phyloP scores from a whole-genome alignment of 305 asterid genomes.

The Fraxinus sp. region DNA sequence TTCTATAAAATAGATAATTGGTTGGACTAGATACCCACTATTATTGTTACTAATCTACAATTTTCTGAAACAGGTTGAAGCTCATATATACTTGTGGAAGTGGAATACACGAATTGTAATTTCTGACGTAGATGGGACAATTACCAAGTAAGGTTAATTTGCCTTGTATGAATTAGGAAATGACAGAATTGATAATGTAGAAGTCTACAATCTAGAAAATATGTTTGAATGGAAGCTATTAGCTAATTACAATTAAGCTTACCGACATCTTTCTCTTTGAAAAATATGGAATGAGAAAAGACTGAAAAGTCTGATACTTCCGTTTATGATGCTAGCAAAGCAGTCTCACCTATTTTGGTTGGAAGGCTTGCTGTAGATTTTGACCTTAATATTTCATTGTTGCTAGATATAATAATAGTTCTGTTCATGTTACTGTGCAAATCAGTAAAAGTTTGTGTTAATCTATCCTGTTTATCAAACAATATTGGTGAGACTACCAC shows the following conservation, averaged over 20 bases:
- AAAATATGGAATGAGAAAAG: background rate
- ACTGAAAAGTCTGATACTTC: background rate
- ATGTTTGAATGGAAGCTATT: background rate
- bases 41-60: background rate
- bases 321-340: background rate
- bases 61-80: conserved; percentile 69
- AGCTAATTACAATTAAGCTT: background rate
- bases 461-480: background rate
- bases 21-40: background rate
- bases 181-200: background rate
- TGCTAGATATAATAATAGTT: background rate
- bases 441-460: background rate
- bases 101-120: conserved; percentile 93
- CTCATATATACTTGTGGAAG: conserved; percentile 97
- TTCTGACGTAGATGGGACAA: conserved; percentile 93
- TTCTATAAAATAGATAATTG: conserved; percentile 6
- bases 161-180: background rate
- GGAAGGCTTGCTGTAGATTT: background rate
- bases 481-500: background rate
- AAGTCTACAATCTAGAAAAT: background rate
- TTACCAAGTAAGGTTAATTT: conserved; percentile 65
- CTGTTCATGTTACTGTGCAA: background rate
- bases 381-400: background rate
- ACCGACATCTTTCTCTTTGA: background rate
- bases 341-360: background rate